Base-by-base conservation (phyloP, 2,329 filamentous ascomycete species). In the Diaporthe citriasiana region DNA sequence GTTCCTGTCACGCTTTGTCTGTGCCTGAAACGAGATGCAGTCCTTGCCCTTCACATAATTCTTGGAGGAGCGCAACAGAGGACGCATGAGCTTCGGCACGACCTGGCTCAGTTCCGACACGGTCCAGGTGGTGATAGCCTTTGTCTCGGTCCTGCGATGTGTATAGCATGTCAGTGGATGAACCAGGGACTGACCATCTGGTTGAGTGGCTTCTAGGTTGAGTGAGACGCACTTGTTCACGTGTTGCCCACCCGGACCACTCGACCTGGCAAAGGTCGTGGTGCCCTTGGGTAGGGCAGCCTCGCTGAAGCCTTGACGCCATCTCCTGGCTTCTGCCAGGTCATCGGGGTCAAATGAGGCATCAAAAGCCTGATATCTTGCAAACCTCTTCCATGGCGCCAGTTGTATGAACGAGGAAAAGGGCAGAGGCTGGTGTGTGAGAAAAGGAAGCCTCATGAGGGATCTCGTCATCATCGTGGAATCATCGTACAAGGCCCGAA, bases 181-280 rank as follows among this genome's bases (percentile, higher is more conserved):
- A 17, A 53, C 25, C 33, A 40, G 33, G 33, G 45, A 40, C 45
- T 53, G 63, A 6, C 33, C 38, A n/a, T 40, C 0, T 53, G 2
- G n/a, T 35, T 1, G 47, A 27, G 8, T 17, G 45, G 30, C 42
- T 17, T 10, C 17, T 38, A 12, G 35, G n/a, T 53, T 13, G 55
- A 78, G 25, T 13, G 55, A 78, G 25, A 80, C 86, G 70, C 78
- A 91, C 89, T 91, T 91, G 79, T 91, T 91, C 42, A 91, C 89
- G 78, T 91, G 89, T 77, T 91, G 89, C 2, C 89, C 89, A 17
- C 89, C 89, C 3, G 89, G 89, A 0, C 89, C 89, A 77, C 89
- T 90, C 3, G 89, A 91, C n/a, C 89, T 85, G 3, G 89, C 85
- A 79, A 85, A 91, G 15, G 82, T 86, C 7, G 88, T 91, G 57